Conservation (phyloP, 2,329 filamentous ascomycete species). For the Exophiala sp. region DNA sequence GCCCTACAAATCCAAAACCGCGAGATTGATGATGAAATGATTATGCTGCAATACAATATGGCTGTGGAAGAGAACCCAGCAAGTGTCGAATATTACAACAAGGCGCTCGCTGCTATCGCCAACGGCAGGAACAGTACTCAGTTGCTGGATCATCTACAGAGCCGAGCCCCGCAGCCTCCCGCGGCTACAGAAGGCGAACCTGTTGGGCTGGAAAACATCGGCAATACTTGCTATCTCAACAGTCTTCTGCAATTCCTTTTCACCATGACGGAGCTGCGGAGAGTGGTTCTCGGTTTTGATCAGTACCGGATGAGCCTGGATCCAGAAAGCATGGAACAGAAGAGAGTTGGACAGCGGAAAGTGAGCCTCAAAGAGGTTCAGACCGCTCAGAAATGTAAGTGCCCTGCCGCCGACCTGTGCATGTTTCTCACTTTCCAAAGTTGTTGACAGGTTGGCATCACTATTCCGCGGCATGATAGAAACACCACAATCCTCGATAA, state of each 20-base stretch:
- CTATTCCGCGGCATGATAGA: slow-evolving; percentile 70
- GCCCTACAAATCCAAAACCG: slow-evolving; percentile 53
- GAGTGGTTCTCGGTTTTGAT: slow-evolving; percentile 75
- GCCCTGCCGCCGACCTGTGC: slow-evolving; percentile 9
- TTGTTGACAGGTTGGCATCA: slow-evolving; percentile 67
- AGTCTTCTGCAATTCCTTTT: slow-evolving; percentile 95
- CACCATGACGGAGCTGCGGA: slow-evolving; percentile 74
- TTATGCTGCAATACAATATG: slow-evolving; percentile 48
- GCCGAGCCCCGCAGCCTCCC: slow-evolving; percentile 13
- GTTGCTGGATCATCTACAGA: slow-evolving; percentile 24
- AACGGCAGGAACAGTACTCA: slow-evolving; percentile 39
- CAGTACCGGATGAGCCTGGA: slow-evolving; percentile 65
- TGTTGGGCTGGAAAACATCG: slow-evolving; percentile 86
- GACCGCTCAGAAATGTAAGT: slow-evolving; percentile 70
- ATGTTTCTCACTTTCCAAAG: slow-evolving; percentile 43
- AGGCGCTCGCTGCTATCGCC: slow-evolving; percentile 48
- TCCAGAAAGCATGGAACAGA: slow-evolving; percentile 60
- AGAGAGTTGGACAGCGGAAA: slow-evolving; percentile 72
- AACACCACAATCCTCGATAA: slow-evolving; percentile 60
- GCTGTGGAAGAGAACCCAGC: slow-evolving; percentile 45
- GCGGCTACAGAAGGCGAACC: slow-evolving; percentile 58
- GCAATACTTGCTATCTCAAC: slow-evolving; percentile 97
- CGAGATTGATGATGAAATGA: slow-evolving; percentile 49
- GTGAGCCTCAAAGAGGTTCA: slow-evolving; percentile 58
- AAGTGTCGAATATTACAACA: slow-evolving; percentile 44